phyloP scores from a whole-genome alignment of 1,139 yeast genomes.

The Candida smagusa region DNA sequence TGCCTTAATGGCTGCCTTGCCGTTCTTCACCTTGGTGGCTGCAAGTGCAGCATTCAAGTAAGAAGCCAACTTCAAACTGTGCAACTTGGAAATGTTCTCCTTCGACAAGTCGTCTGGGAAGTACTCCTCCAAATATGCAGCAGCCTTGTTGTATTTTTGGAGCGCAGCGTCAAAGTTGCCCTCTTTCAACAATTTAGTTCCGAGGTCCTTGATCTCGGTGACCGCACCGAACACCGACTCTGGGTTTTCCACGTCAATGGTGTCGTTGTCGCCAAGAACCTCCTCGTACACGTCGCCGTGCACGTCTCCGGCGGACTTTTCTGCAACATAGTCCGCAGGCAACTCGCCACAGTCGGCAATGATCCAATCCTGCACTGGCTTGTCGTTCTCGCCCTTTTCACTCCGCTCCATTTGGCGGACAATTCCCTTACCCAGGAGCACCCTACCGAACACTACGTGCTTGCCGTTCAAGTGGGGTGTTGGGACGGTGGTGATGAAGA shows the following conservation, averaged over 20 bases:
- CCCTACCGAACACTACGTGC: constrained; percentile 95
- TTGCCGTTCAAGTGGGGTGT: constrained; percentile 88
- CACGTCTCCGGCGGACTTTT: constrained; percentile 40
- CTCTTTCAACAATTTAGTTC: constrained; percentile 69
- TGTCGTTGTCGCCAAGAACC: constrained; percentile 67
- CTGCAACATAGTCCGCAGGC: constrained; percentile 53
- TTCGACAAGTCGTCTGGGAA: constrained; percentile 68
- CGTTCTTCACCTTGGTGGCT: constrained; percentile 62
- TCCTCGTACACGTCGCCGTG: constrained; percentile 87
- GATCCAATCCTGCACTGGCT: constrained; percentile 61
- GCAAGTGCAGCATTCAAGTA: constrained; percentile 73
- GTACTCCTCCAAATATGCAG: constrained; percentile 64
- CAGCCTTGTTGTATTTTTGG: constrained; percentile 69
- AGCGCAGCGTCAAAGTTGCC: constrained; percentile 57
- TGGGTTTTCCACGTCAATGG: constrained; percentile 56
- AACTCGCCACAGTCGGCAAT: constrained; percentile 81
- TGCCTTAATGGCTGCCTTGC: constrained; percentile 54
- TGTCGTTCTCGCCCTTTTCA: constrained; percentile 60
- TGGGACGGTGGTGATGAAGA: constrained; percentile 83
- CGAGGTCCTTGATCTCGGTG: constrained; percentile 67
- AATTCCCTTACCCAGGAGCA: constrained; percentile 75
- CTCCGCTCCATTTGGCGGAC: constrained; percentile 75
- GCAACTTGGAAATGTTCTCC: constrained; percentile 46
- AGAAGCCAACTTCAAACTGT: constrained; percentile 57
- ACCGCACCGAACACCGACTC: constrained; percentile 68